Evolutionary conservation across 202 grass and related monocot species (phyloP), one percentile per base, ranked within the genome.

Genomic region (Zoysia matrella): DNA sequence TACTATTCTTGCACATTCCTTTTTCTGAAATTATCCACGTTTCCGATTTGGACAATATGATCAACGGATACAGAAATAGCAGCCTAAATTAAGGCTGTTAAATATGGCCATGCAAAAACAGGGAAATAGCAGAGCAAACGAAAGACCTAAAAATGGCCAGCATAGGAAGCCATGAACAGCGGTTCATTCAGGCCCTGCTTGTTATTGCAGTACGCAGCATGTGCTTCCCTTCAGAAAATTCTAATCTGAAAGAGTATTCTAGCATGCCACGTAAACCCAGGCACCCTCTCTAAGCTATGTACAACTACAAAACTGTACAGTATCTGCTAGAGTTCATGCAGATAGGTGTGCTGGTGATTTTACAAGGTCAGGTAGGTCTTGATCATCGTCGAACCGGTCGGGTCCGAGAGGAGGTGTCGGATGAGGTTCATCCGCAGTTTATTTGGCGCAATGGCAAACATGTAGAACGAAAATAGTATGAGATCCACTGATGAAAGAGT

Each of bases 401-500:
- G 77, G 41, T 99, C 93, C 66, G 93, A 94, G 14, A 95, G 85
- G 67, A 99, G 91, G 83, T 99, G 93, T 74, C 85, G 90, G 12
- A 99, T 83, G 0, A 99, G 93, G 83, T 85, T 86, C 93, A 99
- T 94, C 64, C 96, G 85, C 89, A 99, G 42, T 48, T 89, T 86
- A 71, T 95, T 94, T 39, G 96, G 96, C 40, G 93, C 96, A 44
- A 96, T 83, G 7, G 83, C 83, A 78, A 96, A 99, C 96, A 95
- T 99, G 91, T 99, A 99, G 85, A 96, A 93, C 36, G 96, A 88
- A 89, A 99, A 99, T 40, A 89, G 76, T 77, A 96, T 84, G 44
- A 99, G 96, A 60, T 99, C 96, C 48, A 82, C 83, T 0, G 96
- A 99, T 10, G 93, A 95, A 65, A 99, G 93, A 0, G 96, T 92